These are phyloP conservation scores for Aegilops bicornis DNA, from an alignment of 176 grass and related monocot genomes.

Conservation along the genomic window DNA sequence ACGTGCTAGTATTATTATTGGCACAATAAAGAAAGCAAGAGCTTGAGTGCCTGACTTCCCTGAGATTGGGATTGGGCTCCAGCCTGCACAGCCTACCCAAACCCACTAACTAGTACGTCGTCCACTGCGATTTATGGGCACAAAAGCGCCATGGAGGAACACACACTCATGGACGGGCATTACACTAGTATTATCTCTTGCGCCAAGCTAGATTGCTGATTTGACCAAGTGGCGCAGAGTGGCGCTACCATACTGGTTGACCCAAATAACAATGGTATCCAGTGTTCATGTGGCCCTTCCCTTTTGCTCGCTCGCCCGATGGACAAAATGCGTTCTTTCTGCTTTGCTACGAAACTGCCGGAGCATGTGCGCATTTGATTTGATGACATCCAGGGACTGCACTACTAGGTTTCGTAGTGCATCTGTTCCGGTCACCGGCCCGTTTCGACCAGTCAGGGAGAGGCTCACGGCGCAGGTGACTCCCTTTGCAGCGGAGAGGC, in stretches of 20 bases:
- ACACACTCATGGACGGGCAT: neutral
- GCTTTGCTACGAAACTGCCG: constrained; percentile 8
- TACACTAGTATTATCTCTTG: neutral
- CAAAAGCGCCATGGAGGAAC: constrained; percentile 5
- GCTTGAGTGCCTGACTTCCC: constrained; percentile 3
- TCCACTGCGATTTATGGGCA: neutral
- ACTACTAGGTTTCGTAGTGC: neutral
- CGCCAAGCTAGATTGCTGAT: constrained; percentile 6
- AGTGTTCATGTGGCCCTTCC: constrained; percentile 5
- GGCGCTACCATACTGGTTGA: constrained; percentile 36
- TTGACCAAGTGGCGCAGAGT: constrained; percentile 14
- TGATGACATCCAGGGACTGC: neutral
- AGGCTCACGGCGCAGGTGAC: neutral
- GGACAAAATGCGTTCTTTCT: neutral
- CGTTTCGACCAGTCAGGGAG: neutral
- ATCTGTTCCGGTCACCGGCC: constrained; percentile 10
- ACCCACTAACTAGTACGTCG: constrained; percentile 13
- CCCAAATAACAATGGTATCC: neutral
- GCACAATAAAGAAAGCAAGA: neutral
- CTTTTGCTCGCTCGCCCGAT: constrained; percentile 2
- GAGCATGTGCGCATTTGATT: neutral
- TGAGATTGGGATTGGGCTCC: constrained; percentile 7
- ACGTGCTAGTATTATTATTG: neutral
- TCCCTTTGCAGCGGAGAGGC: constrained; percentile 6
- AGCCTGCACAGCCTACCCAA: neutral